Base-by-base conservation (phyloP, 306 rosid species). In the Quercus gilva region DNA sequence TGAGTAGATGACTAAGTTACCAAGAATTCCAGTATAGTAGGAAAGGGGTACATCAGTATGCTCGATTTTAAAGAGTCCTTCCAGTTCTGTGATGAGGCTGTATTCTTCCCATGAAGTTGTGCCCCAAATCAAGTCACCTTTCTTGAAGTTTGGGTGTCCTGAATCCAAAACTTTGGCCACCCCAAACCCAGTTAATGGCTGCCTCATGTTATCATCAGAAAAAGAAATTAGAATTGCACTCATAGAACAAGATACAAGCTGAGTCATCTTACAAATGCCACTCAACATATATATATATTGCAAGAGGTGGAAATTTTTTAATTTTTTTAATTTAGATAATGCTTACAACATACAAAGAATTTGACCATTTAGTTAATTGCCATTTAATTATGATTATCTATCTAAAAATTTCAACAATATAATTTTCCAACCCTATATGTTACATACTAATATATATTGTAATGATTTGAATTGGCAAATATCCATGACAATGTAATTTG, bases 81-180 rank as follows among this genome's bases (percentile, higher is more conserved):
- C 81, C 0, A 79, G 57, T 26, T 55, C 76, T 12, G 33, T 45
- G 35, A 90, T 81, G 43, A 85, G 55, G 21, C 88, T 88, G 41
- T 85, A 88, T 33, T 87, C 87, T 43, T 91, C 91, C 91, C 94
- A 91, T 6, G 81, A 78, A 21, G 89, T 87, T 6, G 83, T n/a
- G 2, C 92, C 91, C 23, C 88, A 78, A 71, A 90, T 52, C 7
- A 86, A 67, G 75, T 88, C 91, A 61, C 91, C 91, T 41, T 83
- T 20, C 74, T 80, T 83, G 83, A 69, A 88, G 77, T 78, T 78
- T 64, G 87, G 83, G 75, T 90, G 61, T 60, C 75, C 80, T 20
- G 94, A 87, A 20, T 71, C 80, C 76, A 90, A 64, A 17, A 90
- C 90, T 76, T 82, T 74, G 10, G 85, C 77, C 11, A 91, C 88